These are phyloP conservation scores for Colletotrichum navitas DNA, from an alignment of 2,329 filamentous ascomycete genomes.

Conservation along the genomic window DNA sequence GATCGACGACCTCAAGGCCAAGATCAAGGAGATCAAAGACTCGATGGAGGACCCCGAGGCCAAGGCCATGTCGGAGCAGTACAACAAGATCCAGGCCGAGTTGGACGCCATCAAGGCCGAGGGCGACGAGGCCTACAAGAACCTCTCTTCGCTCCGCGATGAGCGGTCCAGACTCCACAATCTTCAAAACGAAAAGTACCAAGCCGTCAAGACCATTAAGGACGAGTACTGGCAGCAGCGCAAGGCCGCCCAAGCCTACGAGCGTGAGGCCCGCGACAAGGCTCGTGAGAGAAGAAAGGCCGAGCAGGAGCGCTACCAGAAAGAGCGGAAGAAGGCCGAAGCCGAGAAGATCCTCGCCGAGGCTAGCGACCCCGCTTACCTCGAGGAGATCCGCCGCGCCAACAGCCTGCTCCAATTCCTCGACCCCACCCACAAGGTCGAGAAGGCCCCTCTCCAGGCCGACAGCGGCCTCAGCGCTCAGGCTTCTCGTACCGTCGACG, in stretches of 20 bases:
- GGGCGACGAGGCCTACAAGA: conserved; percentile 92
- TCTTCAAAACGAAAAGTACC: conserved; percentile 89
- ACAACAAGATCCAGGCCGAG: conserved; percentile 87
- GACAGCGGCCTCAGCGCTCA: conserved; percentile 82
- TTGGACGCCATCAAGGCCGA: conserved; percentile 91
- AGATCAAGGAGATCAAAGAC: conserved; percentile 91
- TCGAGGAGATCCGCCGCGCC: conserved; percentile 91
- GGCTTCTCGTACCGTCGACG: conserved; percentile 86
- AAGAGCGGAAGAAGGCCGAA: conserved; percentile 80
- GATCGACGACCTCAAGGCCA: conserved; percentile 87
- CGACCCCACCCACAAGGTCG: conserved; percentile 77
- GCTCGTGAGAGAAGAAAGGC: conserved; percentile 82
- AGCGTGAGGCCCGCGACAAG: conserved; percentile 84
- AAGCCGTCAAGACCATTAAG: conserved; percentile 86
- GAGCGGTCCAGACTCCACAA: conserved; percentile 86
- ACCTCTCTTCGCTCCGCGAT: conserved; percentile 84
- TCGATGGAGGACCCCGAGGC: conserved; percentile 90
- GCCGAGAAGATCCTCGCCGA: conserved; percentile 83
- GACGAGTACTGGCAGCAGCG: conserved; percentile 87
- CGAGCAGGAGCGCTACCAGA: conserved; percentile 80
- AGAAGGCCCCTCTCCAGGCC: conserved; percentile 74
- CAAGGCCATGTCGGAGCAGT: conserved; percentile 88
- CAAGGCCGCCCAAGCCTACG: conserved; percentile 85
- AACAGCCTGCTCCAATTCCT: conserved; percentile 92
- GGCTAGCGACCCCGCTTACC: conserved; percentile 87